phyloP scores from a whole-genome alignment of 495 filamentous ascomycete genomes.

The Clohesyomyces aquaticus region DNA sequence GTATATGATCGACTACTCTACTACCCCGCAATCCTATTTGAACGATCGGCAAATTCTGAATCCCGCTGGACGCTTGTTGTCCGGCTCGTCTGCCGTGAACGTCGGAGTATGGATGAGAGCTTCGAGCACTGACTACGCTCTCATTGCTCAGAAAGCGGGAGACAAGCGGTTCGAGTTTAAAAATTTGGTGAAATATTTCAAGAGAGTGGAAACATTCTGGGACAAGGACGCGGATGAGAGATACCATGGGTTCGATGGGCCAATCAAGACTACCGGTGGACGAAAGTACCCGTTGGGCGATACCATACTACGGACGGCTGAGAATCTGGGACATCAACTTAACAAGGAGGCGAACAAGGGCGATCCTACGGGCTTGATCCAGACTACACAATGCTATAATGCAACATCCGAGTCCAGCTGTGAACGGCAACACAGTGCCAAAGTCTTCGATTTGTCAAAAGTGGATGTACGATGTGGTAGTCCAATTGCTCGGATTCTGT shows the following conservation, averaged over 20 bases:
- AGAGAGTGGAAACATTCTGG: slow-evolving; percentile 27
- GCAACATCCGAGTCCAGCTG: slow-evolving; percentile 9
- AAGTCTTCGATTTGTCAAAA: slow-evolving; percentile 17
- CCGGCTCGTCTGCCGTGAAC: slow-evolving; percentile 65
- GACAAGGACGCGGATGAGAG: slow-evolving; percentile 28
- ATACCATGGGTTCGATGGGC: slow-evolving; percentile 43
- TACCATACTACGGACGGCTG: not conserved
- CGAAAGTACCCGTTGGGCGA: slow-evolving; percentile 40
- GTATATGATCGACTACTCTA: slow-evolving; percentile 15
- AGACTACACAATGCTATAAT: slow-evolving; percentile 4
- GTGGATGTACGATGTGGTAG: slow-evolving; percentile 1
- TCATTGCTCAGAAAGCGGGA: slow-evolving; percentile 51
- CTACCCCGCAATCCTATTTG: slow-evolving; percentile 6
- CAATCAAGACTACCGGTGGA: slow-evolving; percentile 36
- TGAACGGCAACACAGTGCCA: slow-evolving; percentile 12
- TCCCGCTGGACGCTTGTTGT: slow-evolving; percentile 56
- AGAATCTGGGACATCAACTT: not conserved
- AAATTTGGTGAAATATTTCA: slow-evolving; percentile 45
- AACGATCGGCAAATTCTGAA: slow-evolving; percentile 9
- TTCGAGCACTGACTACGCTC: slow-evolving; percentile 61
- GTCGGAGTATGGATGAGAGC: slow-evolving; percentile 64
- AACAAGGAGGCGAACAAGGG: slow-evolving; percentile 18
- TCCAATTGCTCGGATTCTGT: slow-evolving; percentile 15
- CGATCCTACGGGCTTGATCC: slow-evolving; percentile 19
- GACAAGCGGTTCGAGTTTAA: slow-evolving; percentile 58